Evolutionary conservation across 1,139 yeast genomes (phyloP).

Genomic region (Yamadazyma pseudoaaseri): DNA sequence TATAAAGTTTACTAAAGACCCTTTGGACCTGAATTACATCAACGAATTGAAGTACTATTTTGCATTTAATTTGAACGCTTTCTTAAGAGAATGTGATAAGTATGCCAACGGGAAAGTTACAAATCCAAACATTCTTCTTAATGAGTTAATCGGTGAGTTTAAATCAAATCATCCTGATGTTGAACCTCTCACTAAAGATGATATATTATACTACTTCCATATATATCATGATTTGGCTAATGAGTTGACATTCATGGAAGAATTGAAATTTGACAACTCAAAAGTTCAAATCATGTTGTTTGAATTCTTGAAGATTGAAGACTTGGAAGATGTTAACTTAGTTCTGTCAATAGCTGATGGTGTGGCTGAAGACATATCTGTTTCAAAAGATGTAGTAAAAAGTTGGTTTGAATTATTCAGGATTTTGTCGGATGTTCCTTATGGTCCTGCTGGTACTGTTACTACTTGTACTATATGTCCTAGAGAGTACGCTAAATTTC

Average conservation of each 20-base stretch:
- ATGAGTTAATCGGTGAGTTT: constrained; percentile 20
- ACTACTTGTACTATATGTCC: constrained; percentile 33
- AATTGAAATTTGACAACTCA: constrained; percentile 26
- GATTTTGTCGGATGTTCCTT: constrained; percentile 29
- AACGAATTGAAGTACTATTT: constrained; percentile 20
- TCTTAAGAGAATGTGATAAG: constrained; percentile 25
- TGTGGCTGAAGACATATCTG: constrained; percentile 17
- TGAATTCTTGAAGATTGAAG: constrained; percentile 17
- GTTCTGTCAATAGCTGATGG: constrained; percentile 14
- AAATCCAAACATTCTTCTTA: constrained; percentile 21
- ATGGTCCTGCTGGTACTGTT: constrained; percentile 21
- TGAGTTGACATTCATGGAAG: constrained; percentile 28
- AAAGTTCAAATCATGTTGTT: constrained; percentile 24
- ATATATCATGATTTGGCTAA: constrained; percentile 33
- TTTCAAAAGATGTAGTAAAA: constrained; percentile 19
- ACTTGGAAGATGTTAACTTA: constrained; percentile 10
- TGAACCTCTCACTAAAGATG: constrained; percentile 24
- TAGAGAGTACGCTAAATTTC: constrained; percentile 22
- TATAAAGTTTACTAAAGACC: constrained; percentile 19
- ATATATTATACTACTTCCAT: constrained; percentile 28
- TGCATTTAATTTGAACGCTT: constrained; percentile 25
- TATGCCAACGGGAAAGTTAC: constrained; percentile 11
- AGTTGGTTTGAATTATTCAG: constrained; percentile 35
- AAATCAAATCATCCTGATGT: constrained; percentile 19
- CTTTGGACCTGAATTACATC: constrained; percentile 19